Evolutionary conservation across 495 filamentous ascomycete species (phyloP).

Genomic region (Cetradonia linearis): DNA sequence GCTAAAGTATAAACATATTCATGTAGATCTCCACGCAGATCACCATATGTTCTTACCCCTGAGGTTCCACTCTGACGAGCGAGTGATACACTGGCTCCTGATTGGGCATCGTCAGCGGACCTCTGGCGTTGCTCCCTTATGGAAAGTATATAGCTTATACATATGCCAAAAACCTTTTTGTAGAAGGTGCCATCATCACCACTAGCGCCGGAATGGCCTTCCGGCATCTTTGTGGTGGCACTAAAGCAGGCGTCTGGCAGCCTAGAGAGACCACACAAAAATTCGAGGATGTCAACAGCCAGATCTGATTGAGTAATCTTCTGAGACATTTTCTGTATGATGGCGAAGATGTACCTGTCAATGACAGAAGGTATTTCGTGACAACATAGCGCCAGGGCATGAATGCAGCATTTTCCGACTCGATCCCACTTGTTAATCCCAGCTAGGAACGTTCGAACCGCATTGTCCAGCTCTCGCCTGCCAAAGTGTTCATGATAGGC

Average conservation of each 20-base stretch:
- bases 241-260: slow-evolving; percentile 77
- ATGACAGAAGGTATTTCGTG: slow-evolving; percentile 80
- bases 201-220: slow-evolving; percentile 73
- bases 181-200: slow-evolving; percentile 76
- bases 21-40: slow-evolving; percentile 52
- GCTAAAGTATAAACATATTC: slow-evolving; percentile 89
- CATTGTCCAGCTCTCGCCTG: slow-evolving; percentile 77
- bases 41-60: slow-evolving; percentile 29
- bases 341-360: slow-evolving; percentile 66
- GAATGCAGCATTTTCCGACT: slow-evolving; percentile 82
- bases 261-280: slow-evolving; percentile 75
- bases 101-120: slow-evolving; percentile 29
- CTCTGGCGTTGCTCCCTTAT: slow-evolving; percentile 47
- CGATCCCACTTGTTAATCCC: slow-evolving; percentile 73
- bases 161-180: slow-evolving; percentile 86
- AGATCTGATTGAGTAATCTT: slow-evolving; percentile 87
- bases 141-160: slow-evolving; percentile 80
- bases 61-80: slow-evolving; percentile 35
- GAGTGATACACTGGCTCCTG: slow-evolving; percentile 27
- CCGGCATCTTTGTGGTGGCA: slow-evolving; percentile 70
- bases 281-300: slow-evolving; percentile 90
- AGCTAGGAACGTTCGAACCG: slow-evolving; percentile 72
- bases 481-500: slow-evolving; percentile 79
- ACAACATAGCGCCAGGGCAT: slow-evolving; percentile 86
- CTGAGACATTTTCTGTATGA: slow-evolving; percentile 85